Percentiles rank a stretch among this genome's conserved stretches.
phyloP scores from a whole-genome alignment of 1,284 basidiomycete genomes.

The Papiliotrema terrestris region DNA sequence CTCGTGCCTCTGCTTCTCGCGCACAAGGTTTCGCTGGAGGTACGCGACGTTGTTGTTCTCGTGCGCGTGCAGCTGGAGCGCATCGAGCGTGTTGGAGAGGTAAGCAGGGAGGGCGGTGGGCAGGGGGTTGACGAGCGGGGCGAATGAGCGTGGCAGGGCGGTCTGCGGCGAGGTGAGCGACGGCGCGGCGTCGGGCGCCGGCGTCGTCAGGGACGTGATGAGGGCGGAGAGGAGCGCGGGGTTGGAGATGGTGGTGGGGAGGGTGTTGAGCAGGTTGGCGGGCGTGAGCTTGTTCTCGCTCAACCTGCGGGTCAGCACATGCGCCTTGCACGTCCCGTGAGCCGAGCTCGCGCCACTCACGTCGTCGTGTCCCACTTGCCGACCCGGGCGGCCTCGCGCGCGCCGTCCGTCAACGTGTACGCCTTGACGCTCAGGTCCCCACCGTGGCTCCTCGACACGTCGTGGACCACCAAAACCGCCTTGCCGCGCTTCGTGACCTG shows the following conservation, averaged over 20 bases:
- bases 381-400: conserved; percentile 79
- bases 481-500: conserved; percentile 62
- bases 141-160: conserved; percentile 55
- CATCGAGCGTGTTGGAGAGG: conserved; percentile 77
- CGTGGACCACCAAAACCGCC: conserved; percentile 88
- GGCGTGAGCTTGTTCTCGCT: conserved; percentile 83
- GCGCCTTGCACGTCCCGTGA: not conserved
- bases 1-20: conserved; percentile 83
- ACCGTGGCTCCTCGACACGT: conserved; percentile 61
- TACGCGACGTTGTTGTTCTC: conserved; percentile 94
- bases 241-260: conserved; percentile 84
- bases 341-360: conserved; percentile 50
- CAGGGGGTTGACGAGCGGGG: conserved; percentile 47
- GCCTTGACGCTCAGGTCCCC: conserved; percentile 90
- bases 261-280: conserved; percentile 81
- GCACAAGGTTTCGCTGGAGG: conserved; percentile 81
- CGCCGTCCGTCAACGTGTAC: conserved; percentile 78
- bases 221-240: conserved; percentile 83
- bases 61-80: conserved; percentile 78
- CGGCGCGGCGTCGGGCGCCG: conserved; percentile 47
- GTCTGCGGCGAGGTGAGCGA: conserved; percentile 36
- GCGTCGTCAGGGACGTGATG: conserved; percentile 64
- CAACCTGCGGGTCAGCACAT: conserved; percentile 56
- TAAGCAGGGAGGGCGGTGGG: conserved; percentile 53
- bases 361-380: conserved; percentile 82